Percentiles rank a stretch among this genome's conserved stretches.
phyloP scores from a whole-genome alignment of 495 filamentous ascomycete genomes.

The Stereocaulon alpinum region DNA sequence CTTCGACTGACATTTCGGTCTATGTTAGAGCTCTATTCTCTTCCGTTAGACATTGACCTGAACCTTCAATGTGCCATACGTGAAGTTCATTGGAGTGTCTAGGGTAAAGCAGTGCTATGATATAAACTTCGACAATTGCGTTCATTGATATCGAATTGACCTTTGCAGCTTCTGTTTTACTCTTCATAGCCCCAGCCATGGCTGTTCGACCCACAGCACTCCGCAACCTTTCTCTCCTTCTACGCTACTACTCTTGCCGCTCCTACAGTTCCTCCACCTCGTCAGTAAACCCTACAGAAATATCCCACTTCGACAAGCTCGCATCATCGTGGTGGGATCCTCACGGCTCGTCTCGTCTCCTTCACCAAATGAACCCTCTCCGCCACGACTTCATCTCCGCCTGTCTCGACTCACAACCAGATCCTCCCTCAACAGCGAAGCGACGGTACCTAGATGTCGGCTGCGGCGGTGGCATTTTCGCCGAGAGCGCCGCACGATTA shows the following conservation, averaged over 20 bases:
- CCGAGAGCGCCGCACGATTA: constrained; percentile 77
- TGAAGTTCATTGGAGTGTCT: no score
- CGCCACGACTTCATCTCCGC: constrained; percentile 81
- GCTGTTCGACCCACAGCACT: background rate
- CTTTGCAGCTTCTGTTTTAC: background rate
- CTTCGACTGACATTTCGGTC: no score
- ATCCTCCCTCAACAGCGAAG: constrained; percentile 3
- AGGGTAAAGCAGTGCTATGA: no score
- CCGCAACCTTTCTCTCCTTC: constrained; percentile 9
- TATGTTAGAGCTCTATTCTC: no score
- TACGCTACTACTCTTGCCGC: constrained; percentile 3
- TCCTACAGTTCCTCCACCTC: constrained; percentile 35
- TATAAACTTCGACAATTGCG: no score
- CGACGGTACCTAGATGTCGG: constrained; percentile 82
- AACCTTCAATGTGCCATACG: no score
- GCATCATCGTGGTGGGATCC: constrained; percentile 97
- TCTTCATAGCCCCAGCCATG: background rate
- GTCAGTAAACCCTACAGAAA: constrained; percentile 73
- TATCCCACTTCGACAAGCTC: constrained; percentile 88
- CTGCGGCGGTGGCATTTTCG: constrained; percentile 94
- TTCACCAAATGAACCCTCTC: constrained; percentile 96
- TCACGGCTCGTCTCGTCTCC: constrained; percentile 77
- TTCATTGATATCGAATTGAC: background rate
- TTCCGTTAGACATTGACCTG: no score
- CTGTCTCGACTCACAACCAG: constrained; percentile 46